phyloP scores from a whole-genome alignment of 1,284 basidiomycete genomes.

The Trametes versicolor region DNA sequence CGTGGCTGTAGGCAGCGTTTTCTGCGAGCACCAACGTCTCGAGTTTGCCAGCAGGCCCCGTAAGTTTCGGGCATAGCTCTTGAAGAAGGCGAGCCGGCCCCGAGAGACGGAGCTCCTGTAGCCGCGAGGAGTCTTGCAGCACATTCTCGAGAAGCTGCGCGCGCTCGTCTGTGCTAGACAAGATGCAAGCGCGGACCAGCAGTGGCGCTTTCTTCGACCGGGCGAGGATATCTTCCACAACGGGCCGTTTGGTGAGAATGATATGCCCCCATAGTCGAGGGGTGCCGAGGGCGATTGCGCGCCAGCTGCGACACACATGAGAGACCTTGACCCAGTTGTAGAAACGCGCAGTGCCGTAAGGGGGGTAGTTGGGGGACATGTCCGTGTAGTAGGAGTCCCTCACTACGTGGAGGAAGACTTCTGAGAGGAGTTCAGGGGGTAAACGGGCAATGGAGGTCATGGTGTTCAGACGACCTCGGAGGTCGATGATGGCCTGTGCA shows the following conservation, averaged over 20 bases:
- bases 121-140: slow-evolving; percentile 7
- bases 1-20: too few relatives aligned
- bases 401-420: slow-evolving; percentile 25
- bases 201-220: slow-evolving; percentile 28
- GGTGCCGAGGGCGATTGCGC: slow-evolving; percentile 24
- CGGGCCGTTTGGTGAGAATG: slow-evolving; percentile 8
- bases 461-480: slow-evolving; percentile 24
- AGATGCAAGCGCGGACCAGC: slow-evolving; percentile 4
- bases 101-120: slow-evolving; percentile 14
- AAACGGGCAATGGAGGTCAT: slow-evolving; percentile 24
- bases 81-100: slow-evolving; percentile 8
- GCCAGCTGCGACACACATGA: slow-evolving; percentile 28
- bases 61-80: slow-evolving; percentile 14
- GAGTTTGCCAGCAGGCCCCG: slow-evolving; percentile 13
- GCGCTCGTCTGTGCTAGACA: not conserved
- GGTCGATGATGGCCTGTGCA: slow-evolving; percentile 19
- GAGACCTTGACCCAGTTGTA: slow-evolving; percentile 25
- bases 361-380: not conserved
- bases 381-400: slow-evolving; percentile 4
- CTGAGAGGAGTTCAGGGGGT: slow-evolving; percentile 27
- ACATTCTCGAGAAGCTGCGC: slow-evolving; percentile 11
- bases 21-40: slow-evolving; percentile 17
- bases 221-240: slow-evolving; percentile 14
- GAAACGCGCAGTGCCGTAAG: slow-evolving; percentile 8
- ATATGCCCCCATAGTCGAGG: slow-evolving; percentile 28